Base-by-base conservation (phyloP, 345 rosid species). In the Citrus hindsii region DNA sequence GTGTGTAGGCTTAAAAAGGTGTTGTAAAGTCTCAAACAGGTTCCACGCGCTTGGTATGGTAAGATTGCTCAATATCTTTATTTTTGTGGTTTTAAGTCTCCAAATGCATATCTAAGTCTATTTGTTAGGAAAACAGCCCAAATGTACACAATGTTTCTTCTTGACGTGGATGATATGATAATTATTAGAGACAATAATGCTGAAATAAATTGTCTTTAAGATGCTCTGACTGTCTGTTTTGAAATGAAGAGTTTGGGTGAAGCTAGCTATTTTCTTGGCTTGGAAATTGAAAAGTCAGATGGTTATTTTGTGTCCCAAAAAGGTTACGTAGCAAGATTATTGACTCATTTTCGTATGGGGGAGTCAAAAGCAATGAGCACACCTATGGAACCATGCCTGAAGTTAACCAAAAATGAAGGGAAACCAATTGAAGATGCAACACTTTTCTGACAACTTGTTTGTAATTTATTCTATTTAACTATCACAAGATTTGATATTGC, bases 391-490 rank as follows among this genome's bases (percentile, higher is more conserved):
- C 19, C 33, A 9, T 5, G 4, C 21, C 6, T 80, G 22, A 75
- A 60, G 62, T 51, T 81, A 22, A 40, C 24, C 8, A 48, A 53
- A 53, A 27, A 65, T 7, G 10, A 38, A 22, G 71, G 82, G 24
- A 4, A 53, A 22, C 18, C 7, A 63, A 22, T 58, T 4, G 63
- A 46, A 24, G 42, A 77, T 68, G 42, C 24, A 2, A 40, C 4
- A 25, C 3, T 21, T 7, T 81, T 69, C 8, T 2, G 9, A 42
- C 77, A 69, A 4, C 60, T 73, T 72, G 70, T 56, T 58, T 65
- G 75, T 18, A 64, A 59, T 40, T 73, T 81, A n/a, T 35, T 75
- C 3, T 75, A 80, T 69, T 35, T 75, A 63, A 80, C 75, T 14
- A 80, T 76, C 33, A 56, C 69, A 76, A 81, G 67, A 25, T 70